Evolutionary conservation across 2,329 filamentous ascomycete genomes (phyloP).

Genomic region (Phaeoacremonium minimum): DNA sequence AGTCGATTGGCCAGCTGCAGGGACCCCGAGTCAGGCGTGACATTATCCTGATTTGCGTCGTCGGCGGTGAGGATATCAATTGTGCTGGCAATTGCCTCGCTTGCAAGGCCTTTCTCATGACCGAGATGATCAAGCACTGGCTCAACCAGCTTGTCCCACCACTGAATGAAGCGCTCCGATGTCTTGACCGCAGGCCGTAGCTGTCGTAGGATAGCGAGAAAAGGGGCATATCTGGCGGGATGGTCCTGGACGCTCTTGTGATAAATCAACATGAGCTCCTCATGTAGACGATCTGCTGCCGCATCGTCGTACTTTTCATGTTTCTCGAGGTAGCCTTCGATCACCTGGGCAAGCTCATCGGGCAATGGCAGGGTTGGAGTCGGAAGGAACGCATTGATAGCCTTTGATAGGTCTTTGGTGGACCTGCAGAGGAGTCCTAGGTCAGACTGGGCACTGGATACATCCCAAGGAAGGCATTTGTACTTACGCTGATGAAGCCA

Average conservation of each 20-base stretch:
- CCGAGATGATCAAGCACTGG: conserved; percentile 51
- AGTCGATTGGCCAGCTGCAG: conserved; percentile 53
- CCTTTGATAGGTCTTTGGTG: conserved; percentile 58
- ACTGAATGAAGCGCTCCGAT: conserved; percentile 59
- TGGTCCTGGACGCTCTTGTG: conserved; percentile 57
- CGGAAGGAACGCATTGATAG: conserved; percentile 47
- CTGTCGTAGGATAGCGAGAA: conserved; percentile 62
- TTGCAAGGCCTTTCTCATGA: conserved; percentile 58
- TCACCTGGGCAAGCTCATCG: conserved; percentile 55
- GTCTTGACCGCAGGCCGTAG: conserved; percentile 62
- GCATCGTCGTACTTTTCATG: conserved; percentile 64
- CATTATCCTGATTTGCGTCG: conserved; percentile 47
- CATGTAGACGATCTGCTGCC: conserved; percentile 66
- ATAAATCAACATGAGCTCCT: conserved; percentile 66
- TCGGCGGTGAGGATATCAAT: conserved; percentile 62
- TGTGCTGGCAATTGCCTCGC: conserved; percentile 61
- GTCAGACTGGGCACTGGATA: too few relatives aligned
- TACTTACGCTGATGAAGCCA: too few relatives aligned
- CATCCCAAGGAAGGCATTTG: too few relatives aligned
- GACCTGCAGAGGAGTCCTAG: conserved; percentile 37
- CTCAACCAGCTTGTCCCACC: conserved; percentile 64
- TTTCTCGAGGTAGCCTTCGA: conserved; percentile 64
- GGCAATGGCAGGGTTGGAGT: conserved; percentile 57
- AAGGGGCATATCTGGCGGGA: conserved; percentile 57
- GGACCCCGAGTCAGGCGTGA: conserved; percentile 29